phyloP scores from a whole-genome alignment of 306 rosid genomes.

The Vigna trinervia region DNA sequence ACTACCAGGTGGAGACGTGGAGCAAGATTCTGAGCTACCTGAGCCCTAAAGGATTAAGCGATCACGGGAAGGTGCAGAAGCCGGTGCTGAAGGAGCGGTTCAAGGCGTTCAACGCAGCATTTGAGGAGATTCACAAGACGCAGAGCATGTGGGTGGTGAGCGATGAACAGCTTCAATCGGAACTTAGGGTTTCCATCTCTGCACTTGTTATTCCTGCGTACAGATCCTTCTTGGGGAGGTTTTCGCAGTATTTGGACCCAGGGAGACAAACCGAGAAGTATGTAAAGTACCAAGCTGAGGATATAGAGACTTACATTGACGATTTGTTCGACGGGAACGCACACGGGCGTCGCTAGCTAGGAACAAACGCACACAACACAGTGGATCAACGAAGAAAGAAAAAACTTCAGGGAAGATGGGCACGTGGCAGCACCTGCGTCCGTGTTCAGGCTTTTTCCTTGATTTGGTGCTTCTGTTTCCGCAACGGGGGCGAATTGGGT shows the following conservation, averaged over 20 bases:
- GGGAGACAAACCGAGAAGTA: slow-evolving; percentile 85
- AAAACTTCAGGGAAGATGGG: not conserved
- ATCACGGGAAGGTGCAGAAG: slow-evolving; percentile 71
- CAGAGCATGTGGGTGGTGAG: slow-evolving; percentile 88
- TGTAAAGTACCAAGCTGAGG: slow-evolving; percentile 81
- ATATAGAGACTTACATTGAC: slow-evolving; percentile 70
- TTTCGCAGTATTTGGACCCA: slow-evolving; percentile 65
- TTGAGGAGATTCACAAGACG: slow-evolving; percentile 82
- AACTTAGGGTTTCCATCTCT: slow-evolving; percentile 79
- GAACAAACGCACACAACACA: slow-evolving; percentile 39
- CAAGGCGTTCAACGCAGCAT: slow-evolving; percentile 70
- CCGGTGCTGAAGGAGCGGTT: slow-evolving; percentile 80
- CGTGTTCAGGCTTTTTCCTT: not conserved
- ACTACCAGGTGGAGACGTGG: slow-evolving; percentile 83
- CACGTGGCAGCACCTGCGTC: not conserved
- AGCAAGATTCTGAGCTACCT: slow-evolving; percentile 60
- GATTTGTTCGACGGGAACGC: slow-evolving; percentile 75
- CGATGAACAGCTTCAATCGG: slow-evolving; percentile 90
- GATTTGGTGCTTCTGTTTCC: not conserved
- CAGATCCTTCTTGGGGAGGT: slow-evolving; percentile 74
- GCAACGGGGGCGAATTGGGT: not conserved
- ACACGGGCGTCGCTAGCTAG: slow-evolving; percentile 35
- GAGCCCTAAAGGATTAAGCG: slow-evolving; percentile 64
- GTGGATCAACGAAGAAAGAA: no score
- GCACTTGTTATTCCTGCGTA: slow-evolving; percentile 86